Conservation (phyloP, 371 early-diverging fungal genomes). For the Lichtheimia hyalospora region DNA sequence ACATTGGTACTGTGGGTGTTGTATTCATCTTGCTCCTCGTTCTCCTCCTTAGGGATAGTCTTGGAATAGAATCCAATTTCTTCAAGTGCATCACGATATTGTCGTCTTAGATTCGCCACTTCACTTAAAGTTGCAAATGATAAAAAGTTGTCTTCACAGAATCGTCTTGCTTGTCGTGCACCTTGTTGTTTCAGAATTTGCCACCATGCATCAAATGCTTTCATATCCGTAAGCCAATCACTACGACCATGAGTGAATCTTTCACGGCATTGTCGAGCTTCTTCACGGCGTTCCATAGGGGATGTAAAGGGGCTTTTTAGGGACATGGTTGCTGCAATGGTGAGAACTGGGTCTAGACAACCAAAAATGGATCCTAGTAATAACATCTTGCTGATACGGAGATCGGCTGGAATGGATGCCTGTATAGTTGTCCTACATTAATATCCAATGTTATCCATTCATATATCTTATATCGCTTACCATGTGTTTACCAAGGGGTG, state of each 20-base stretch:
- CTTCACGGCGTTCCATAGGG: conserved; percentile 66
- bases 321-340: conserved; percentile 80
- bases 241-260: conserved; percentile 61
- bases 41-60: too few relatives aligned
- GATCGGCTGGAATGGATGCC: conserved; percentile 87
- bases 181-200: conserved; percentile 27
- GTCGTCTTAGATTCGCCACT: conserved; percentile 51
- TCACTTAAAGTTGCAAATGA: conserved; percentile 56
- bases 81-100: conserved; percentile 57
- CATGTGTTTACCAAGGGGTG: conserved; percentile 88
- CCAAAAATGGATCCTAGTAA: conserved; percentile 78
- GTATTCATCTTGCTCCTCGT: conserved; percentile 20
- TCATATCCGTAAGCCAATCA: conserved; percentile 70
- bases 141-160: conserved; percentile 59
- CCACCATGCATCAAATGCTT: conserved; percentile 68
- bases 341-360: conserved; percentile 80
- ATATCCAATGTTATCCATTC: too few relatives aligned
- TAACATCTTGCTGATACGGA: conserved; percentile 87
- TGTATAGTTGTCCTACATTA: conserved; percentile 10
- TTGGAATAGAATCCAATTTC: conserved; percentile 59
- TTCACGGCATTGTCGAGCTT: conserved; percentile 56
- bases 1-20: conserved; percentile 50
- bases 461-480: conserved; percentile 9
- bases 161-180: conserved; percentile 32
- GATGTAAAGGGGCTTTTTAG: conserved; percentile 70